Base-by-base conservation (phyloP, 495 filamentous ascomycete genomes). In the Tuber aestivum region DNA sequence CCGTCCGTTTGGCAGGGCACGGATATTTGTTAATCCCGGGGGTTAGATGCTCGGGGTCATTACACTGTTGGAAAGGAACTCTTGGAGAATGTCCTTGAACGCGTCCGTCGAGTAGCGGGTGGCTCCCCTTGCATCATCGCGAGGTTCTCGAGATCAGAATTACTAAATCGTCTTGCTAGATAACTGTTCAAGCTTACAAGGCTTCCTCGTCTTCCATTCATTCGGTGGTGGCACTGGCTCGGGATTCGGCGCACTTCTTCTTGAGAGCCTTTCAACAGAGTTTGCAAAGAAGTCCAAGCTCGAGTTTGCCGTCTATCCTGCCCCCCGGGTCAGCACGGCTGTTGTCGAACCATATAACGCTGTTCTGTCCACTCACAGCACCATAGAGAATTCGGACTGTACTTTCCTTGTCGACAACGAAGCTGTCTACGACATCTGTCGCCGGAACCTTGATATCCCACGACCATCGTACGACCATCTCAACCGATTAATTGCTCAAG, bases 211-310 rank as follows among this genome's bases (percentile, higher is more conserved):
- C 83, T 99, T 99, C 90, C 95, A 99, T 90, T 98, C 96, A 69
- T 99, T 99, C 85, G 95, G 95, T 87, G 95, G 95, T 85, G 95
- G 95, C 86, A 99, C 95, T 80, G 95, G 95, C 83, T 99, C 95
- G 76, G 95, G 95, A 81, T 99, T 99, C 86, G 95, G 95, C 87
- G 95, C 95, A 77, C 91, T 98, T 78, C 88, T 98, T 82, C 95
- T 98, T 90, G 96, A 98, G 88, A 94, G 94, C 85, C 90, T 99
- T 75, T 97, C 95, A 61, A 91, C 95, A 82, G 95, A 98, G 87
- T 99, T 97, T 84, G 94, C 94, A 86, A 99, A 99, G 90, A 99
- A 99, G 91, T 93, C 91, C 88, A 99, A 99, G 92, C 89, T 99
- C 72, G 95, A 99, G 87, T 98, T 98, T 87, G 95, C 94, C 84